Conservation (phyloP, 441 rosid genomes). For the Pelargonium myrrhifolium region DNA sequence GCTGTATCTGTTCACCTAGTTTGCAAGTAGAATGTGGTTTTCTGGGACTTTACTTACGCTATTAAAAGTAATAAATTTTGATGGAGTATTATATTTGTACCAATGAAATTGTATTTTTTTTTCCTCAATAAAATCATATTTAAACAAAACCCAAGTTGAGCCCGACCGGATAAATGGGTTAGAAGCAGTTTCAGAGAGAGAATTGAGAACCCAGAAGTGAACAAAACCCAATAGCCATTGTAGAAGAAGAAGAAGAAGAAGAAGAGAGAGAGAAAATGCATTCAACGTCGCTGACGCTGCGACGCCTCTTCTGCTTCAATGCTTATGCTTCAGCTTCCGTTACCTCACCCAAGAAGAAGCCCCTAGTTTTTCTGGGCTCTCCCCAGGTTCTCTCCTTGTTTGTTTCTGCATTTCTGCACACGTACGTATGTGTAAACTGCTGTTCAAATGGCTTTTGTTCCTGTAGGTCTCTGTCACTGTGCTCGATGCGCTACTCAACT, state of each 20-base stretch:
- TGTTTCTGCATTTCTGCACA: neutral
- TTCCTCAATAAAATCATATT: too few species aligned
- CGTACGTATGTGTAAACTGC: neutral
- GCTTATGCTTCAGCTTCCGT: slow-evolving; percentile 25
- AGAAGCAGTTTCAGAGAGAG: too few species aligned
- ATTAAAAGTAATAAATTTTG: too few species aligned
- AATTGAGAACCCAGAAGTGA: neutral
- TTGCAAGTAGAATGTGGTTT: too few species aligned
- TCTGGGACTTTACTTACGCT: too few species aligned
- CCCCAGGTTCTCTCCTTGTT: slow-evolving; percentile 52
- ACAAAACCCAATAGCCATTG: slow-evolving; percentile 9
- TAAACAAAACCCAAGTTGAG: too few species aligned
- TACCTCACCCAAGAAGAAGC: slow-evolving; percentile 49
- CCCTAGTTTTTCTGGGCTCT: slow-evolving; percentile 83
- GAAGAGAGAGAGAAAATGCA: slow-evolving; percentile 29
- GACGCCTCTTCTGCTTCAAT: slow-evolving; percentile 59
- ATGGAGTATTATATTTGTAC: too few species aligned
- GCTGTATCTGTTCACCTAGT: too few species aligned
- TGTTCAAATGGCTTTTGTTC: slow-evolving; percentile 7
- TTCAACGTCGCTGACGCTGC: slow-evolving; percentile 36
- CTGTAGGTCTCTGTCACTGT: slow-evolving; percentile 65
- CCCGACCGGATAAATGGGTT: too few species aligned
- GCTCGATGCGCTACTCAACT: slow-evolving; percentile 67
- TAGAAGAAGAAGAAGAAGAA: neutral
- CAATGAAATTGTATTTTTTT: too few species aligned